A percentile compares a stretch with the other conserved stretches of the same genome.
Evolutionary conservation across 495 filamentous ascomycete genomes (phyloP).

Genomic region (Venustampulla echinocandica): DNA sequence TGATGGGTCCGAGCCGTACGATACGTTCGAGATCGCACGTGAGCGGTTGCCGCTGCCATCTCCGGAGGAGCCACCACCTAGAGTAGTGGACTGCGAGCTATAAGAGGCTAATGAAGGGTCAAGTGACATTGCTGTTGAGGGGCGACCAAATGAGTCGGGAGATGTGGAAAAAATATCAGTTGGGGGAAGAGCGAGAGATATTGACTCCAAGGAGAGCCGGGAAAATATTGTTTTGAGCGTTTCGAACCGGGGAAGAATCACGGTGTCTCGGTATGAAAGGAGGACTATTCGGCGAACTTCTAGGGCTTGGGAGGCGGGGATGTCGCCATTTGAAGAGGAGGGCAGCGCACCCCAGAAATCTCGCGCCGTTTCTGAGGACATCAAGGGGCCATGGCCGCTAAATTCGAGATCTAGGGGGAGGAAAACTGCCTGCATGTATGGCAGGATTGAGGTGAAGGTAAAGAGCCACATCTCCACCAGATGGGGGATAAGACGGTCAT

Average conservation of each 20-base stretch:
- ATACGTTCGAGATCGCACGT: conserved; percentile 82
- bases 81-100: conserved; percentile 65
- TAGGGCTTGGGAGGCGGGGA: conserved; percentile 36
- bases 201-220: conserved; percentile 66
- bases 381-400: conserved; percentile 67
- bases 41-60: conserved; percentile 42
- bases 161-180: conserved; percentile 18
- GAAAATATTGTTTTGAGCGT: conserved; percentile 85
- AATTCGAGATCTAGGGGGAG: conserved; percentile 92
- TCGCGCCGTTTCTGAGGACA: conserved; percentile 63
- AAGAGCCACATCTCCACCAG: conserved; percentile 91
- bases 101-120: conserved; percentile 63
- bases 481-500: conserved; percentile 75
- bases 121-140: conserved; percentile 61
- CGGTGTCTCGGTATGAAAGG: conserved; percentile 78
- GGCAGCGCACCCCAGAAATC: conserved; percentile 74
- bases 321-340: conserved; percentile 22
- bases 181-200: conserved; percentile 5
- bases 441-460: conserved; percentile 80
- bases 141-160: conserved; percentile 34
- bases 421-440: conserved; percentile 94
- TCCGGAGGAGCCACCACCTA: conserved; percentile 48
- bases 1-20: conserved; percentile 41
- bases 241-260: conserved; percentile 80
- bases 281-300: conserved; percentile 86